Conservation (phyloP, 371 early-diverging fungal species). For the Fennellomyces sp. region DNA sequence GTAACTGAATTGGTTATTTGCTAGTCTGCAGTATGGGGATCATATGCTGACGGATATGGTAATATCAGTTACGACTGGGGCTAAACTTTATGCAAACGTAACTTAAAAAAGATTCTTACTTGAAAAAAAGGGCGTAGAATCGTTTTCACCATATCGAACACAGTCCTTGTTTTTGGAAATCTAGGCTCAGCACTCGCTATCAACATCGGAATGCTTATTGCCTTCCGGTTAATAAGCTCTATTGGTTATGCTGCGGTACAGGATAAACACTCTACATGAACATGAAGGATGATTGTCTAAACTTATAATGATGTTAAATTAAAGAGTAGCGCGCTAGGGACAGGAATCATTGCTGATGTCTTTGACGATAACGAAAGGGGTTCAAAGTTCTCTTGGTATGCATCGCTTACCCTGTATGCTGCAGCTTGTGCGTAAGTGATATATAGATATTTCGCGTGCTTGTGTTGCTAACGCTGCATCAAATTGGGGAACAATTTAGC, state of each 20-base stretch:
- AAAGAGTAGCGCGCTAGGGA: not conserved
- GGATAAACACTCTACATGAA: not conserved
- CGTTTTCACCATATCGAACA: not conserved
- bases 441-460: too few species aligned
- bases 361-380: not conserved
- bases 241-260: not conserved
- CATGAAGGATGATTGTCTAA: not conserved
- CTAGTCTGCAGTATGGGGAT: not conserved
- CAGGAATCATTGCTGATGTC: not conserved
- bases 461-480: too few species aligned
- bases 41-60: not conserved
- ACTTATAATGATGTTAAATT: not conserved
- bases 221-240: not conserved
- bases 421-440: not conserved
- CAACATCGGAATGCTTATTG: not conserved
- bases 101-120: too few species aligned
- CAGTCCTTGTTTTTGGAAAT: not conserved
- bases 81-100: too few species aligned
- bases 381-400: not conserved
- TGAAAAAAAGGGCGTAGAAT: too few species aligned
- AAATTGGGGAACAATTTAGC: too few species aligned
- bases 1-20: too few species aligned
- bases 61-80: not conserved
- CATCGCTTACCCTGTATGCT: not conserved
- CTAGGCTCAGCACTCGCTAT: not conserved